Base-by-base conservation (phyloP, 2,329 filamentous ascomycete genomes). In the Xylaria sp. region DNA sequence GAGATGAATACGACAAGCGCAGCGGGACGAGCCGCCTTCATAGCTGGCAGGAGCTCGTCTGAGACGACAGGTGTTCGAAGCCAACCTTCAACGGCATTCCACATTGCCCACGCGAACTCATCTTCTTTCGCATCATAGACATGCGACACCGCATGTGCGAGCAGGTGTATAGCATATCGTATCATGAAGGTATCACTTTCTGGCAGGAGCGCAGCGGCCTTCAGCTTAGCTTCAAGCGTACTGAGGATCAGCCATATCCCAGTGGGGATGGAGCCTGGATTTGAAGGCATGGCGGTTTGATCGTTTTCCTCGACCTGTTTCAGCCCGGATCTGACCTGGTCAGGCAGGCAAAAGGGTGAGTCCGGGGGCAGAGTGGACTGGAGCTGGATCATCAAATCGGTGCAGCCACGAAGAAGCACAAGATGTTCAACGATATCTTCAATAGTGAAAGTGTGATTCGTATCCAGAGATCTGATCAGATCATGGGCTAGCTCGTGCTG, bases 1-100 rank as follows among this genome's bases (percentile, higher is more conserved):
- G 64, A 67, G n/a, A 61, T 12, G 60, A 69, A 67, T 20, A 69
- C 37, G 23, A 67, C 55, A 60, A 69, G 50, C n/a, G 67, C 54
- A 28, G 67, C 64, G 15, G 64, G 67, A 60, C 55, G 60, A 34
- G n/a, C 7, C n/a, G 6, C 18, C 10, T 46, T 63, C 59, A 69
- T 60, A 8, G 67, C 67, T 3, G 64, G 64, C 2, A 69, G 18
- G 18, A 69, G 54, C 20, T 69, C 54, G 8, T 69, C 41, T 28
- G 64, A 54, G 28, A 69, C 31, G 23, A 67, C 25, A 20, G 64
- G 55, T 31, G 59, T 60, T 12, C 65, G 65, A 1, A 67, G 58
- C 67, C 67, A 69, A 25, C 57, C 67, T 54, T 67, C 64, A 13
- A 67, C 25, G 8, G 64, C 67, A n/a, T 63, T 67, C 67, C 67